Conservation (phyloP, 768 basidiomycete genomes). For the Phlebiopsis gigantea region DNA sequence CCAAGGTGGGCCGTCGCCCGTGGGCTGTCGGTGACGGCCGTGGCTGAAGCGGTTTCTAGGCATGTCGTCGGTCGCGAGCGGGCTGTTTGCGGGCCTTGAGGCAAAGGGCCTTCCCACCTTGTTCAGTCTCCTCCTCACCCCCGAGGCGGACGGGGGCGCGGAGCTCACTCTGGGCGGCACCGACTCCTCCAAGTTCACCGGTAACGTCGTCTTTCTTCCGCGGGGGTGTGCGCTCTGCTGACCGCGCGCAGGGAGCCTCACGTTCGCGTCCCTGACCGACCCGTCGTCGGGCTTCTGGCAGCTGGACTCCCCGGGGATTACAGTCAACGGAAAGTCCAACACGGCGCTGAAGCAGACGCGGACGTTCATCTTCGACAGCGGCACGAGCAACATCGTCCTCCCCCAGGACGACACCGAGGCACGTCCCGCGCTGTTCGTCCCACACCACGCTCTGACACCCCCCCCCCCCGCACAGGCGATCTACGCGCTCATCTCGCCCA, state of each 20-base stretch:
- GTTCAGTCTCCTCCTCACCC: conserved; percentile 49
- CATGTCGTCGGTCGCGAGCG: conserved; percentile 43
- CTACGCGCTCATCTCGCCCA: conserved; percentile 52
- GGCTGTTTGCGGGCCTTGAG: conserved; percentile 45
- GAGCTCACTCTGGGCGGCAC: conserved; percentile 51
- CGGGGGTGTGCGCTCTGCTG: no score
- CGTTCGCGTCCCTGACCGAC: conserved; percentile 9
- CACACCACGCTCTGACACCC: background rate
- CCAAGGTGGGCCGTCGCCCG: conserved; percentile 31
- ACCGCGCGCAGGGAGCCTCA: conserved; percentile 10
- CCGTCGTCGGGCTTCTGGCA: conserved; percentile 32
- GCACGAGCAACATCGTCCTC: conserved; percentile 52
- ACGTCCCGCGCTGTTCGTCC: conserved; percentile 9
- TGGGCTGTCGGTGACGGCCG: background rate
- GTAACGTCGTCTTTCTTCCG: conserved; percentile 20
- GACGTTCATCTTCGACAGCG: conserved; percentile 51
- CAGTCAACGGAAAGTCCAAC: conserved; percentile 49
- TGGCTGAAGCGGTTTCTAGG: conserved; percentile 26
- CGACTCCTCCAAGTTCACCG: conserved; percentile 46
- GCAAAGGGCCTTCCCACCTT: conserved; percentile 45
- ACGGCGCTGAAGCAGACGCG: conserved; percentile 34
- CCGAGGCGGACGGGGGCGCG: conserved; percentile 35
- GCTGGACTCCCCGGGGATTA: conserved; percentile 39
- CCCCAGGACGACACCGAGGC: conserved; percentile 44
- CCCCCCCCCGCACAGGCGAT: conserved; percentile 41